A percentile compares a stretch with the other conserved stretches of the same genome.
Evolutionary conservation across 1,284 basidiomycete genomes (phyloP).

Genomic region (Trichosporon ovoides): DNA sequence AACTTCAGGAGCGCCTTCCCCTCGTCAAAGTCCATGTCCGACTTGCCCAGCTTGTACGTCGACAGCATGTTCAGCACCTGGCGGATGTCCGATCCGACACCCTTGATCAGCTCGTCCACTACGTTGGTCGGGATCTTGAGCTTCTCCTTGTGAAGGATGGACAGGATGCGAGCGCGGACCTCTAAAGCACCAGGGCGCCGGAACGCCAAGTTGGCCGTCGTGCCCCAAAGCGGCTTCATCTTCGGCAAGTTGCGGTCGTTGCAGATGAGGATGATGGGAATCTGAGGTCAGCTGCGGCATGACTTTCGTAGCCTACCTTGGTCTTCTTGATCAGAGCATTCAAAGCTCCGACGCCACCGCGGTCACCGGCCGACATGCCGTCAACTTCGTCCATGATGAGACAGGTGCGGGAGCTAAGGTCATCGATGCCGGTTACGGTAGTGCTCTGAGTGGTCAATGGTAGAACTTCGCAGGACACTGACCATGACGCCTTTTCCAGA

Average conservation of each 20-base stretch:
- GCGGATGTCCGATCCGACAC: constrained; percentile 90
- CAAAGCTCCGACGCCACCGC: constrained; percentile 90
- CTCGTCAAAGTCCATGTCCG: constrained; percentile 81
- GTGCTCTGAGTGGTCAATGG: constrained; percentile 51
- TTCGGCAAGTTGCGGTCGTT: constrained; percentile 84
- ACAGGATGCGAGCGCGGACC: constrained; percentile 78
- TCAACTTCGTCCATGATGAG: constrained; percentile 99
- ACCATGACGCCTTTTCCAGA: constrained; percentile 57
- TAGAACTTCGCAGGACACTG: not conserved
- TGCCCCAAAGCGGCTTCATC: constrained; percentile 75
- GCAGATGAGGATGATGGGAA: constrained; percentile 96
- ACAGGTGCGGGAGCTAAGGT: constrained; percentile 72
- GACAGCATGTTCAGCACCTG: constrained; percentile 97
- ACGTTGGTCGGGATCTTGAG: constrained; percentile 86
- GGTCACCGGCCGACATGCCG: constrained; percentile 96
- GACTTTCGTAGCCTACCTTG: constrained; percentile 54
- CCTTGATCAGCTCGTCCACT: constrained; percentile 81
- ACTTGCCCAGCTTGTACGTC: constrained; percentile 81
- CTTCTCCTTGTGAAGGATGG: constrained; percentile 88
- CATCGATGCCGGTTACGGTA: constrained; percentile 60
- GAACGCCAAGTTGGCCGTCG: constrained; percentile 73
- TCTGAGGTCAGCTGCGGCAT: constrained; percentile 51
- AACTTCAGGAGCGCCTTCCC: constrained; percentile 77
- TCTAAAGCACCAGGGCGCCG: constrained; percentile 65
- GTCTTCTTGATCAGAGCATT: constrained; percentile 91